Evolutionary conservation across 805 yeast genomes (phyloP).

Genomic region (Danielia oregonensis): DNA sequence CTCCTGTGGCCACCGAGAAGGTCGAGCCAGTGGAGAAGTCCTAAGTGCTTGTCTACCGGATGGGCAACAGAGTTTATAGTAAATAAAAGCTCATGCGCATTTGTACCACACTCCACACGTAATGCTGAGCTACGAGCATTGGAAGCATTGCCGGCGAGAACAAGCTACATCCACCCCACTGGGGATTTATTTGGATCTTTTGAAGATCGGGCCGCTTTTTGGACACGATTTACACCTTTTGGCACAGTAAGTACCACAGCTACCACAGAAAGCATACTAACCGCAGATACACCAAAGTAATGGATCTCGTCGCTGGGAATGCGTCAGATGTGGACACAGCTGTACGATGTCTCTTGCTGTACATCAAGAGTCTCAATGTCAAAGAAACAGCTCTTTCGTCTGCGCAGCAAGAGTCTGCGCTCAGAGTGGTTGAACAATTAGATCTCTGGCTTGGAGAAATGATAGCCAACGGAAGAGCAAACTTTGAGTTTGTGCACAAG

Average conservation of each 20-base stretch:
- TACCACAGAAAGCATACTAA: too few species aligned
- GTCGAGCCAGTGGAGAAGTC: too few species aligned
- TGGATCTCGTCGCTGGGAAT: not conserved
- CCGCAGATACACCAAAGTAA: not conserved
- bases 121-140: too few species aligned
- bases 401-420: not conserved
- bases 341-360: not conserved
- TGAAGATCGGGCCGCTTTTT: not conserved
- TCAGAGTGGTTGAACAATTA: slow-evolving; percentile 2
- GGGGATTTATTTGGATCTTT: not conserved
- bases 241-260: not conserved
- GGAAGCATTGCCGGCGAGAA: too few species aligned
- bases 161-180: too few species aligned
- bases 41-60: too few species aligned
- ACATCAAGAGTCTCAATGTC: not conserved
- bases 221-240: not conserved
- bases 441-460: slow-evolving; percentile 5
- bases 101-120: too few species aligned
- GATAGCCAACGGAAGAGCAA: slow-evolving; percentile 2
- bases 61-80: too few species aligned
- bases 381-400: not conserved
- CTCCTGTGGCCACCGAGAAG: too few species aligned
- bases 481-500: not conserved
- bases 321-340: not conserved
- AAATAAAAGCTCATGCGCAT: too few species aligned